phyloP scores from a whole-genome alignment of 306 rosid species.

The Bauhinia variegata region DNA sequence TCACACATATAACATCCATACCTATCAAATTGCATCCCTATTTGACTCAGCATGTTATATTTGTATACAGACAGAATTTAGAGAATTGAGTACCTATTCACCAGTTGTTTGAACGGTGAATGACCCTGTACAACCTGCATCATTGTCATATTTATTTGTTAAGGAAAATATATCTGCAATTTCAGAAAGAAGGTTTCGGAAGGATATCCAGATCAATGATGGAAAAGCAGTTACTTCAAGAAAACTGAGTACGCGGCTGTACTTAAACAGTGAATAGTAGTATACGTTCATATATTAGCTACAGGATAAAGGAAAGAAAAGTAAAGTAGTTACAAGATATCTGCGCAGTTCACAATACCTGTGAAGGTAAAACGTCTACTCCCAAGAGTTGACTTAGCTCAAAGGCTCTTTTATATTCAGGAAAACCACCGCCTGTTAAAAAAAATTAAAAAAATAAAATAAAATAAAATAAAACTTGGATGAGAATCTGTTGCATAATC shows the following conservation, averaged over 20 bases:
- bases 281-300: neutral
- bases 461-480: too few species aligned
- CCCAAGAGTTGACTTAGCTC: slow-evolving; percentile 73
- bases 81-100: slow-evolving; percentile 58
- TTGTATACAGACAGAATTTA: neutral
- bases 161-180: slow-evolving; percentile 10
- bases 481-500: neutral
- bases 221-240: slow-evolving; percentile 3
- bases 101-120: slow-evolving; percentile 81
- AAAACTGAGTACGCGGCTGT: slow-evolving; percentile 15
- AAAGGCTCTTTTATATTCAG: slow-evolving; percentile 80
- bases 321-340: slow-evolving; percentile 6
- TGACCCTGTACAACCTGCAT: slow-evolving; percentile 91
- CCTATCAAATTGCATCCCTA: neutral
- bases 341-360: slow-evolving; percentile 50
- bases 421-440: slow-evolving; percentile 79
- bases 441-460: too few species aligned
- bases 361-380: slow-evolving; percentile 64
- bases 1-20: neutral
- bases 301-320: slow-evolving; percentile 3
- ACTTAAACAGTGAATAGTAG: slow-evolving; percentile 8
- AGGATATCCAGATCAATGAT: slow-evolving; percentile 11
- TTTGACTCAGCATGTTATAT: slow-evolving; percentile 22
- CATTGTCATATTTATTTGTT: neutral
- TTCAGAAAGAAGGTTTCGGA: neutral